These are phyloP conservation scores for Yamadazyma siamensis DNA, from an alignment of 1,139 yeast species.

Conservation along the genomic window DNA sequence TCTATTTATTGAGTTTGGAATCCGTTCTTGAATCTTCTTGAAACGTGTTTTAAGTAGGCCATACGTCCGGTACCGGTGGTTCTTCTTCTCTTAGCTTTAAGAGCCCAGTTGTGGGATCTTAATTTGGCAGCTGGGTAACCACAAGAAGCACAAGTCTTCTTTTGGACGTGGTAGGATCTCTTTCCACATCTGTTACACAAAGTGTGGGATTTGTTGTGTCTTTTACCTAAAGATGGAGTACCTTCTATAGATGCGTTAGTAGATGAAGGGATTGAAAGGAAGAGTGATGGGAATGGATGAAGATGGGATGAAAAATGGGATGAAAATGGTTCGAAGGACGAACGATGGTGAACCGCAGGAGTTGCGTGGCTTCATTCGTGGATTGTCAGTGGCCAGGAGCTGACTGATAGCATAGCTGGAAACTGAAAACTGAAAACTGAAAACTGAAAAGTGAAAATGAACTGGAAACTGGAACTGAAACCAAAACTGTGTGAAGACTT, in stretches of 20 bases:
- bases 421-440: no score
- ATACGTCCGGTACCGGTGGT: conserved; percentile 99
- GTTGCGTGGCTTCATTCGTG: no score
- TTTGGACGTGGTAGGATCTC: conserved; percentile 99
- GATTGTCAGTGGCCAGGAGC: no score
- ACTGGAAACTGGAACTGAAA: neutral
- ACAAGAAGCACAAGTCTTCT: conserved; percentile 98
- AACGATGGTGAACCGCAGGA: no score
- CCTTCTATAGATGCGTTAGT: conserved; percentile 64
- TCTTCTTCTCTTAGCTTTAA: conserved; percentile 99
- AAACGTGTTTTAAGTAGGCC: conserved; percentile 94
- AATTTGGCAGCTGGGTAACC: conserved; percentile 99
- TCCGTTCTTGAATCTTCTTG: conserved; percentile 98
- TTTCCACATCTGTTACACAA: conserved; percentile 99
- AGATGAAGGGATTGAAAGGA: conserved; percentile 1
- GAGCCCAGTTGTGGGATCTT: conserved; percentile 99
- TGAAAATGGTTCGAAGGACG: no score
- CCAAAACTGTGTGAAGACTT: no score
- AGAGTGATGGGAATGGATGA: neutral
- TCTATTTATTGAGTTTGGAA: conserved; percentile 64
- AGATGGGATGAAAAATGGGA: no score
- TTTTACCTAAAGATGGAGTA: conserved; percentile 99
- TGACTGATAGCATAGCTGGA: no score
- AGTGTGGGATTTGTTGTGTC: conserved; percentile 99
- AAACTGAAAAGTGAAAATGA: neutral